Evolutionary conservation across 2,329 filamentous ascomycete species (phyloP).

Genomic region (Teratosphaeria pseudoeucalypti): DNA sequence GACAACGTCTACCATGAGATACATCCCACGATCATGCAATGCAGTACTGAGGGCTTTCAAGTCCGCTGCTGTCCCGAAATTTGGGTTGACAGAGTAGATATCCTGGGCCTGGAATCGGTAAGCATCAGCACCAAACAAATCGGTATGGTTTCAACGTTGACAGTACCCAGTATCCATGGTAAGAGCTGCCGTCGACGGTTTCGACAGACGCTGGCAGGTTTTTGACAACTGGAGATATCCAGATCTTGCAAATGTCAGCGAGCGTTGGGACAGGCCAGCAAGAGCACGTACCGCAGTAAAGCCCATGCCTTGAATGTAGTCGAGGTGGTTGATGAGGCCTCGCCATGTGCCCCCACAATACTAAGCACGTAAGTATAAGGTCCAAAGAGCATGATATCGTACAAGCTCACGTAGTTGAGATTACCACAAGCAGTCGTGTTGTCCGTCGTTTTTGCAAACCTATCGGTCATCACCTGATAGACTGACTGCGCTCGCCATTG

Average conservation of each 20-base stretch:
- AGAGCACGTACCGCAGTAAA: constrained; percentile 28
- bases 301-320: constrained; percentile 41
- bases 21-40: constrained; percentile 25
- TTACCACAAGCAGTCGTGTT: constrained; percentile 37
- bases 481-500: constrained; percentile 47
- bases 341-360: constrained; percentile 42
- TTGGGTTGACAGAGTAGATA: constrained; percentile 30
- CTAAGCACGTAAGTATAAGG: neutral
- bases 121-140: neutral
- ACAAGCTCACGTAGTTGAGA: constrained; percentile 6
- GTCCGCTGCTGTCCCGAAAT: constrained; percentile 27
- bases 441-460: constrained; percentile 41
- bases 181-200: constrained; percentile 31
- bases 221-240: constrained; percentile 46
- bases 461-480: constrained; percentile 50
- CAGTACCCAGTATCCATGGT: constrained; percentile 45
- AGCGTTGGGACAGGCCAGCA: neutral
- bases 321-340: constrained; percentile 33
- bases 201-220: constrained; percentile 26
- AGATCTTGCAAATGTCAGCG: constrained; percentile 11
- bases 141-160: neutral
- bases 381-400: neutral
- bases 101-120: constrained; percentile 26
- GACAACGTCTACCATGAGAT: constrained; percentile 3
- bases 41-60: constrained; percentile 23